These are phyloP conservation scores for Saccharomycodes ludwigii DNA, from an alignment of 805 yeast genomes.

Conservation along the genomic window DNA sequence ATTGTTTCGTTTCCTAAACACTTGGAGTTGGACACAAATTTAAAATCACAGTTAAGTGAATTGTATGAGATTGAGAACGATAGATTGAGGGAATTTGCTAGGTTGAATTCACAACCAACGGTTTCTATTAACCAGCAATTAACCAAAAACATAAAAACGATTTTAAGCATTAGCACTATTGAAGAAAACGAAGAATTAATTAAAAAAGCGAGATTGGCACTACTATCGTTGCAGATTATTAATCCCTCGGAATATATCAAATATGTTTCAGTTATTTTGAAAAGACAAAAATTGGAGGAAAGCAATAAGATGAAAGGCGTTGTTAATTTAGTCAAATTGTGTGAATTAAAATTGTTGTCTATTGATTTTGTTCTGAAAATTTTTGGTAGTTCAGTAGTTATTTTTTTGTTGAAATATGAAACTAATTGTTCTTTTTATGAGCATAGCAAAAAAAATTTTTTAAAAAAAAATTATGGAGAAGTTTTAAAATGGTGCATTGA, in stretches of 20 bases:
- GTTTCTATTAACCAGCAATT: slow-evolving; percentile 10
- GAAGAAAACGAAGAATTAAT: slow-evolving; percentile 3
- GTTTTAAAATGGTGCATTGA: slow-evolving; percentile 11
- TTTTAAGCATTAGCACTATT: slow-evolving; percentile 13
- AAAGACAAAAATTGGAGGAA: slow-evolving; percentile 16
- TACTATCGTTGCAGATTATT: slow-evolving; percentile 14
- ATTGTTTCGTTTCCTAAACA: slow-evolving; percentile 18
- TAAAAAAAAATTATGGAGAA: slow-evolving; percentile 11
- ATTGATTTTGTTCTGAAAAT: slow-evolving; percentile 9
- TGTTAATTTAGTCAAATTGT: slow-evolving; percentile 13
- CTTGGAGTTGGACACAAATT: slow-evolving; percentile 18
- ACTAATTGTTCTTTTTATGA: slow-evolving; percentile 12
- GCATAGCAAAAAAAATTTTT: slow-evolving; percentile 14
- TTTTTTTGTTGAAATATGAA: not conserved
- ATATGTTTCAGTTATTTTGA: slow-evolving; percentile 20
- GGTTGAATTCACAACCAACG: slow-evolving; percentile 2
- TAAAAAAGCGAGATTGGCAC: slow-evolving; percentile 9
- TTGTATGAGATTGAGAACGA: slow-evolving; percentile 20
- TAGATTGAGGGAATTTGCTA: slow-evolving; percentile 13
- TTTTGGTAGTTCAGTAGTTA: slow-evolving; percentile 2
- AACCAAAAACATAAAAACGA: slow-evolving; percentile 20
- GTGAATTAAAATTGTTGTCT: slow-evolving; percentile 17
- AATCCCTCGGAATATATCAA: slow-evolving; percentile 19
- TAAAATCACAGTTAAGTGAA: slow-evolving; percentile 15
- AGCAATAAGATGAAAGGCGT: not conserved